Evolutionary conservation across 805 yeast genomes (phyloP).

Genomic region (Starmerella scarabaei): DNA sequence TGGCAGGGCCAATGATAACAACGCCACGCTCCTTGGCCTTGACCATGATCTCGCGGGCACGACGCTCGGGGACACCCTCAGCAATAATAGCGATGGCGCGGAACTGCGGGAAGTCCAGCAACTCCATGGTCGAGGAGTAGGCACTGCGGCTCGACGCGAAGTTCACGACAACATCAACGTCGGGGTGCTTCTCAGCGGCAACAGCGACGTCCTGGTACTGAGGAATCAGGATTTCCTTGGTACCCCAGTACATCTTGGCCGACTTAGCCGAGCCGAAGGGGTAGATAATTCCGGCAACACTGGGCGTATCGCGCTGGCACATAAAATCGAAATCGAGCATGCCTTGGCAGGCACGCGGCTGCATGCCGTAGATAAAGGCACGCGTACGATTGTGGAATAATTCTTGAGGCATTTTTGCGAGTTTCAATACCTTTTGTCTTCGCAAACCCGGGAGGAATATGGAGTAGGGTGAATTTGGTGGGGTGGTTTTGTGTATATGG

Average conservation of each 20-base stretch:
- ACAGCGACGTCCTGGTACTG: slow-evolving; percentile 33
- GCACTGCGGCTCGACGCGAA: slow-evolving; percentile 37
- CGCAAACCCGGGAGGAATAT: too few species aligned
- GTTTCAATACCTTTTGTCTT: too few species aligned
- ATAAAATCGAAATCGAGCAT: slow-evolving; percentile 38
- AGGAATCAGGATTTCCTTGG: slow-evolving; percentile 35
- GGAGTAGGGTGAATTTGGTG: too few species aligned
- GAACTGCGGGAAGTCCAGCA: slow-evolving; percentile 35
- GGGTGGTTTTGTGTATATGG: too few species aligned
- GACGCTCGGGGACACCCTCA: slow-evolving; percentile 39
- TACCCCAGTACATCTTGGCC: slow-evolving; percentile 38
- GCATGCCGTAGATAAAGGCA: slow-evolving; percentile 36
- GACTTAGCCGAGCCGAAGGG: slow-evolving; percentile 37
- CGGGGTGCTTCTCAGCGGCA: slow-evolving; percentile 35
- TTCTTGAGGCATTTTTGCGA: slow-evolving; percentile 21
- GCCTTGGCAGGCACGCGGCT: slow-evolving; percentile 38
- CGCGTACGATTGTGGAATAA: slow-evolving; percentile 33
- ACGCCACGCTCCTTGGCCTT: slow-evolving; percentile 35
- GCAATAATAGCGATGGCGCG: slow-evolving; percentile 37
- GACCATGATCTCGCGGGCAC: slow-evolving; percentile 35
- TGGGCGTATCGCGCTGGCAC: slow-evolving; percentile 34
- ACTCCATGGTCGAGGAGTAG: slow-evolving; percentile 36
- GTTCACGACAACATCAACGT: slow-evolving; percentile 37
- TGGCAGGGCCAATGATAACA: slow-evolving; percentile 37
- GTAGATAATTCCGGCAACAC: slow-evolving; percentile 37